These are phyloP conservation scores for Porcisia hertigi DNA, from an alignment of 208 protist genomes.

Conservation along the genomic window DNA sequence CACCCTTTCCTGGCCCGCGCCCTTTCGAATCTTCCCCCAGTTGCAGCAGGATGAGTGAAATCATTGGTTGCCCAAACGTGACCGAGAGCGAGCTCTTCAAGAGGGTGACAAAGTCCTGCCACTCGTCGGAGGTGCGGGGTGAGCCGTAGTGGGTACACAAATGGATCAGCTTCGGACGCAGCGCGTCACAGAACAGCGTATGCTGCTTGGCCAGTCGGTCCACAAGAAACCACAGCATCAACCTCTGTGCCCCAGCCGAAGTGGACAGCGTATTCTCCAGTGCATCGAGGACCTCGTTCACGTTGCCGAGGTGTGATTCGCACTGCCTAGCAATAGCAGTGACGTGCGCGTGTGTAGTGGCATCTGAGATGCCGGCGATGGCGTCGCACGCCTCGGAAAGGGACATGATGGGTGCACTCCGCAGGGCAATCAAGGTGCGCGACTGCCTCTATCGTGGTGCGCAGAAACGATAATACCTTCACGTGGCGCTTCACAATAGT, in stretches of 20 bases:
- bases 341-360: slow-evolving; percentile 51
- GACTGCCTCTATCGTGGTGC: background rate
- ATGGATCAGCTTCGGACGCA: slow-evolving; percentile 64
- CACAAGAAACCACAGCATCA: slow-evolving; percentile 87
- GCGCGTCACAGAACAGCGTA: slow-evolving; percentile 67
- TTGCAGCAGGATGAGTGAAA: slow-evolving; percentile 74
- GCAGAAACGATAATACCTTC: background rate
- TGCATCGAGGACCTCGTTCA: slow-evolving; percentile 71
- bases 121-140: slow-evolving; percentile 37
- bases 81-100: slow-evolving; percentile 72
- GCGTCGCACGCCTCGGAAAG: slow-evolving; percentile 71
- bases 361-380: slow-evolving; percentile 60
- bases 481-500: too few species aligned
- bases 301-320: slow-evolving; percentile 63
- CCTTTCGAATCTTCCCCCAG: slow-evolving; percentile 40
- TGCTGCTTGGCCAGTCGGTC: slow-evolving; percentile 88
- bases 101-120: slow-evolving; percentile 66
- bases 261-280: slow-evolving; percentile 73
- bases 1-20: background rate
- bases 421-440: background rate
- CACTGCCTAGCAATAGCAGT: slow-evolving; percentile 57
- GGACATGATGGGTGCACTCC: slow-evolving; percentile 33
- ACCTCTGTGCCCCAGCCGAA: slow-evolving; percentile 44
- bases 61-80: slow-evolving; percentile 78
- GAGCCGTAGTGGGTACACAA: slow-evolving; percentile 57